A percentile compares a stretch with the other conserved stretches of the same genome.
phyloP scores from a whole-genome alignment of 73 alveolate genomes.

The Tetrahymena borealis region DNA sequence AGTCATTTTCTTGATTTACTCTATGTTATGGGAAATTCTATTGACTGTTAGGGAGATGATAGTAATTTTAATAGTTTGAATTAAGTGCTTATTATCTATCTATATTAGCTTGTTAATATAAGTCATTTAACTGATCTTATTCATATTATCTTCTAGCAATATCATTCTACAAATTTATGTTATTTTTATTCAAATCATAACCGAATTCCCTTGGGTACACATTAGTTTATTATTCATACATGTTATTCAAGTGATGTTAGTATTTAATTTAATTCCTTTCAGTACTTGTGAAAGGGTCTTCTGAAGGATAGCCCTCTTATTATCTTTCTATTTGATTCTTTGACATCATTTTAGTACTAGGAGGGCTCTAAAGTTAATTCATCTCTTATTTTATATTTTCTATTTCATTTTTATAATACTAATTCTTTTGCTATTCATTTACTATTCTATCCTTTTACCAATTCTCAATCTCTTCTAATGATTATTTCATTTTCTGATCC shows the following conservation, averaged over 20 bases:
- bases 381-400: neutral
- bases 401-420: neutral
- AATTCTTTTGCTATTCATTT: neutral
- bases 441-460: neutral
- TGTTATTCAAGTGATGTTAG: neutral
- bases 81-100: neutral
- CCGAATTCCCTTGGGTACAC: neutral
- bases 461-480: neutral
- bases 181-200: neutral
- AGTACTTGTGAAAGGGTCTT: neutral
- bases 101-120: neutral
- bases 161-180: neutral
- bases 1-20: neutral
- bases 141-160: neutral
- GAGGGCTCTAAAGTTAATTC: neutral
- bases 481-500: neutral
- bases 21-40: too few relatives aligned
- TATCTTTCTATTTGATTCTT: neutral
- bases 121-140: neutral
- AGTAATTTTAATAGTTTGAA: neutral
- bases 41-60: neutral
- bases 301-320: neutral
- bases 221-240: neutral
- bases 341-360: neutral
- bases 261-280: neutral